These are phyloP conservation scores for Magnaporthales sp. DNA, from an alignment of 2,329 filamentous ascomycete species.

Conservation along the genomic window DNA sequence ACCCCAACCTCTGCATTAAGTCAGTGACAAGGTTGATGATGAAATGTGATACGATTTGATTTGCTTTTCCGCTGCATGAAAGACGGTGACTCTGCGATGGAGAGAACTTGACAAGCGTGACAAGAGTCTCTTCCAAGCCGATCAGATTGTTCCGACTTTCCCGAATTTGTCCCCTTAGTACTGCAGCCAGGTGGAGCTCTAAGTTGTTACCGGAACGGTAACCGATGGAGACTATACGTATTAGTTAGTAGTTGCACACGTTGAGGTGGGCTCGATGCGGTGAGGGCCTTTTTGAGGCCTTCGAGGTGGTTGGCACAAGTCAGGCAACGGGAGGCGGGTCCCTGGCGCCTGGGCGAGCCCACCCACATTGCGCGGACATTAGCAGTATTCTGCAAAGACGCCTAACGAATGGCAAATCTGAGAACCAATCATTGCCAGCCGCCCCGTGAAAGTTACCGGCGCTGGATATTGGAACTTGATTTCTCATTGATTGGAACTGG, in stretches of 20 bases:
- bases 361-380: not conserved
- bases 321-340: not conserved
- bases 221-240: not conserved
- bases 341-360: not conserved
- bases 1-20: not conserved
- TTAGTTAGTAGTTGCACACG: not conserved
- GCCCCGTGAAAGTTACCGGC: not conserved
- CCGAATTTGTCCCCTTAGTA: not conserved
- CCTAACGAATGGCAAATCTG: not conserved
- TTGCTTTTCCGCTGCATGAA: not conserved
- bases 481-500: not conserved
- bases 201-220: not conserved
- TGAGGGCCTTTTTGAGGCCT: not conserved
- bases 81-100: not conserved
- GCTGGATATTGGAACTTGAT: not conserved
- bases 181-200: not conserved
- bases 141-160: not conserved
- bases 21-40: not conserved
- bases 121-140: not conserved
- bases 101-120: not conserved
- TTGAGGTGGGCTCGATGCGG: not conserved
- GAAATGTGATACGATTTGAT: not conserved
- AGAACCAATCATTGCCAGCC: not conserved
- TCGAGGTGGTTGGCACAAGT: not conserved
- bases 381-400: not conserved